Percentiles rank a stretch among this genome's conserved stretches.
phyloP scores from a whole-genome alignment of 305 asterid genomes.

The Fraxinus angustifolia region DNA sequence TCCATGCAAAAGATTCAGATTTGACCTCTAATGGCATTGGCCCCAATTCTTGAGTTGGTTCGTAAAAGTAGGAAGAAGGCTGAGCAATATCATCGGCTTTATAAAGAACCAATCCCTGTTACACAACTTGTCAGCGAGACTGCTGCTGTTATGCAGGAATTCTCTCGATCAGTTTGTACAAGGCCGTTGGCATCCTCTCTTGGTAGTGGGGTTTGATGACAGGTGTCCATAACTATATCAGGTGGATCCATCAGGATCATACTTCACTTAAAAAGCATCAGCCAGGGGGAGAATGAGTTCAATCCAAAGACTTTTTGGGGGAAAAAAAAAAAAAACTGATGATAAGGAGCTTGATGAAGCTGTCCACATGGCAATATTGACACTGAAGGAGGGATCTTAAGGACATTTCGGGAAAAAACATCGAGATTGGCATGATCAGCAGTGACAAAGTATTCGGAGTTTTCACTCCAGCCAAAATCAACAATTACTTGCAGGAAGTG shows the following conservation, averaged over 20 bases:
- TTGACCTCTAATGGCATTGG: conserved; percentile 93
- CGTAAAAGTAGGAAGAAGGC: conserved; percentile 95
- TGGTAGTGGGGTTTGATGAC: background rate
- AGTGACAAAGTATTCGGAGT: conserved; percentile 64
- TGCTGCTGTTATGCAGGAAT: background rate
- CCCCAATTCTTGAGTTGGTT: conserved; percentile 95
- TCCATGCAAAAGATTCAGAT: conserved; percentile 95
- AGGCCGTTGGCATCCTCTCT: background rate
- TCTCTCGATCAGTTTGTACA: background rate
- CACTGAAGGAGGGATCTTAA: conserved; percentile 92
- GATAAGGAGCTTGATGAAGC: conserved; percentile 97
- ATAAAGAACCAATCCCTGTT: conserved; percentile 38
- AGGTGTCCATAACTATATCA: background rate
- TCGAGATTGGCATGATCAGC: conserved; percentile 87
- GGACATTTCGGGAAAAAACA: conserved; percentile 86
- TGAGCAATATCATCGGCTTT: conserved; percentile 81
- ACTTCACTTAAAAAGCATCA: conserved; percentile 97
- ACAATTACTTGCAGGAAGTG: conserved; percentile 52
- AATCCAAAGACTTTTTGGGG: conserved; percentile 94
- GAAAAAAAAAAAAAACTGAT: conserved; percentile 42
- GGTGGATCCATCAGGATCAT: conserved; percentile 98
- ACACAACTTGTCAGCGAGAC: background rate
- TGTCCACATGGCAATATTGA: conserved; percentile 93
- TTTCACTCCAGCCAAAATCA: conserved; percentile 43
- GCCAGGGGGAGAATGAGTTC: conserved; percentile 95